These are phyloP conservation scores for Candida buenavistaensis DNA, from an alignment of 1,139 yeast species.

Conservation along the genomic window DNA sequence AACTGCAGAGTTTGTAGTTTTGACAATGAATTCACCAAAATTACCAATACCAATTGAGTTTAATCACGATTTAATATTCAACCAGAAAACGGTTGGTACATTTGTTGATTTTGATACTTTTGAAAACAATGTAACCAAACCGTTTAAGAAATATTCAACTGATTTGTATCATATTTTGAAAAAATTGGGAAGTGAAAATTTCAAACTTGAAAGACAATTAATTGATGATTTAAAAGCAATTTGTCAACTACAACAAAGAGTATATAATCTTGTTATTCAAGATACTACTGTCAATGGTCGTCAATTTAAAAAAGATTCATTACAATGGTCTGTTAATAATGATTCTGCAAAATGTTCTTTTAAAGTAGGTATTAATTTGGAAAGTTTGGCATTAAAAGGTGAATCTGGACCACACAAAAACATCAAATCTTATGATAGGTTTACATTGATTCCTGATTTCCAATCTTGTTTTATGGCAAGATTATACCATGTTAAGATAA, in stretches of 20 bases:
- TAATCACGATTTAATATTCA: constrained; percentile 39
- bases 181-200: constrained; percentile 25
- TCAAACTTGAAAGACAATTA: constrained; percentile 30
- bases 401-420: neutral
- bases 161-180: constrained; percentile 22
- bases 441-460: constrained; percentile 40
- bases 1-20: constrained; percentile 31
- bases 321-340: constrained; percentile 7
- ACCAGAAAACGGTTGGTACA: constrained; percentile 13
- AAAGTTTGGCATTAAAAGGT: constrained; percentile 13
- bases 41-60: constrained; percentile 41
- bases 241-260: constrained; percentile 27
- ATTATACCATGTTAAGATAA: constrained; percentile 34
- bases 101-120: constrained; percentile 28
- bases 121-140: constrained; percentile 21
- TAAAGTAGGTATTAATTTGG: constrained; percentile 13
- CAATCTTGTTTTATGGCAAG: constrained; percentile 39
- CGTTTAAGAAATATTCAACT: constrained; percentile 21
- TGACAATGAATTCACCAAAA: constrained; percentile 33
- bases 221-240: constrained; percentile 33
- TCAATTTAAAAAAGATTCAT: constrained; percentile 6
- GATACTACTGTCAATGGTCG: constrained; percentile 15
- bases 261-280: constrained; percentile 23
- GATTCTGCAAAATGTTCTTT: constrained; percentile 9
- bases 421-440: constrained; percentile 15